Conservation (phyloP, 768 basidiomycete genomes). For the Suillus decipiens region DNA sequence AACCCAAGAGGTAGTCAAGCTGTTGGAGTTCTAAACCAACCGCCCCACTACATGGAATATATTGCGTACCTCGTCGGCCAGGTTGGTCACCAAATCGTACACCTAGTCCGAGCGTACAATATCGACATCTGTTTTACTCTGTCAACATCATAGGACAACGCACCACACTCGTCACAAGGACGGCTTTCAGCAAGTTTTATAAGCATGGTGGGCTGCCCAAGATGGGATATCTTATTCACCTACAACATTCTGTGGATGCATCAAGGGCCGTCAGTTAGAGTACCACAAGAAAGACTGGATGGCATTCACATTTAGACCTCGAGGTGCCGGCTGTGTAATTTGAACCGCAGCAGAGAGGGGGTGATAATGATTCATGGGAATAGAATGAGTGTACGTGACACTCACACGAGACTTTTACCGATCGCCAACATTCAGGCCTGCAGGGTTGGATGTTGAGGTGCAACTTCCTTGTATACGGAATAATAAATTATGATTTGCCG, state of each 20-base stretch:
- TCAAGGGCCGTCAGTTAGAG: not conserved
- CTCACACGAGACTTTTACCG: not conserved
- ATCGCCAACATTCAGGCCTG: not conserved
- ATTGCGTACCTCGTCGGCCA: not conserved
- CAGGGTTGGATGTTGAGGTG: not conserved
- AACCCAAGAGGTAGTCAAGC: not conserved
- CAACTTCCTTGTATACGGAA: not conserved
- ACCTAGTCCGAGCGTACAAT: not conserved
- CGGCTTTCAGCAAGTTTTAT: not conserved
- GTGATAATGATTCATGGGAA: not conserved
- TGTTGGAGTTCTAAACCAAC: not conserved
- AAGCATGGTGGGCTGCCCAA: not conserved
- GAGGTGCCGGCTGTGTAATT: not conserved
- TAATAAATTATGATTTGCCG: not conserved
- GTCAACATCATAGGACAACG: not conserved
- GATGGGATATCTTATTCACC: not conserved
- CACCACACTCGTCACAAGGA: not conserved
- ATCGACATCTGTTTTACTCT: not conserved
- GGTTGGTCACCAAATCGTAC: constrained; percentile 1
- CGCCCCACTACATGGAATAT: not conserved
- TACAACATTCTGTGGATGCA: not conserved
- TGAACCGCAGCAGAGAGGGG: not conserved
- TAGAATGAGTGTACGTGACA: not conserved
- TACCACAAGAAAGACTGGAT: not conserved
- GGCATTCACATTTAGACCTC: not conserved